Evolutionary conservation across 2,329 filamentous ascomycete species (phyloP).

Genomic region (Coniella vitis): DNA sequence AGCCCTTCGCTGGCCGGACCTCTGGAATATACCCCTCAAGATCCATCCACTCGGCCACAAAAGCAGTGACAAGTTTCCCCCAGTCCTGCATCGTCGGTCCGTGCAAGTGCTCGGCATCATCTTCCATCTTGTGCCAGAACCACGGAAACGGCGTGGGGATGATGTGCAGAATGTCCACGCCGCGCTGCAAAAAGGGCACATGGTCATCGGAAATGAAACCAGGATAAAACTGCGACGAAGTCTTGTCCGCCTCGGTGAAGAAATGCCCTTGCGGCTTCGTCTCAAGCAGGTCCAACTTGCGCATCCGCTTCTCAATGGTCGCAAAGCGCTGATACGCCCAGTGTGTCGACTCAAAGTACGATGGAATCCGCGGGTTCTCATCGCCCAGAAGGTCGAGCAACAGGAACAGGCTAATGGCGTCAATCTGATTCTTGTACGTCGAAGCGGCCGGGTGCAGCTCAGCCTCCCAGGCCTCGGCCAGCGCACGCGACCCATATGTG

Average conservation of each 20-base stretch:
- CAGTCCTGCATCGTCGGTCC: constrained; percentile 68
- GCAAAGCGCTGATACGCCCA: constrained; percentile 85
- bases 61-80: constrained; percentile 65
- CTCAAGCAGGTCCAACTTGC: constrained; percentile 59
- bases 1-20: background rate
- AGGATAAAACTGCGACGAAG: constrained; percentile 26
- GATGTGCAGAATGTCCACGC: constrained; percentile 69
- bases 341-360: constrained; percentile 84
- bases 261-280: constrained; percentile 32
- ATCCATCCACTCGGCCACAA: constrained; percentile 75
- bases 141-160: constrained; percentile 65
- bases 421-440: constrained; percentile 60
- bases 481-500: constrained; percentile 66
- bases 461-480: constrained; percentile 67
- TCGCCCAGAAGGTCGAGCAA: constrained; percentile 84
- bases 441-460: constrained; percentile 60
- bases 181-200: constrained; percentile 66
- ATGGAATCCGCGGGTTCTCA: constrained; percentile 63
- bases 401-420: constrained; percentile 73
- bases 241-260: constrained; percentile 31
- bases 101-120: constrained; percentile 69
- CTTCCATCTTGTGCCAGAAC: constrained; percentile 66
- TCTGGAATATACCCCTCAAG: constrained; percentile 11
- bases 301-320: constrained; percentile 65
- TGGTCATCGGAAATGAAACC: constrained; percentile 63